These are phyloP conservation scores for Crassisporium funariophilum DNA, from an alignment of 768 basidiomycete species.

Conservation along the genomic window DNA sequence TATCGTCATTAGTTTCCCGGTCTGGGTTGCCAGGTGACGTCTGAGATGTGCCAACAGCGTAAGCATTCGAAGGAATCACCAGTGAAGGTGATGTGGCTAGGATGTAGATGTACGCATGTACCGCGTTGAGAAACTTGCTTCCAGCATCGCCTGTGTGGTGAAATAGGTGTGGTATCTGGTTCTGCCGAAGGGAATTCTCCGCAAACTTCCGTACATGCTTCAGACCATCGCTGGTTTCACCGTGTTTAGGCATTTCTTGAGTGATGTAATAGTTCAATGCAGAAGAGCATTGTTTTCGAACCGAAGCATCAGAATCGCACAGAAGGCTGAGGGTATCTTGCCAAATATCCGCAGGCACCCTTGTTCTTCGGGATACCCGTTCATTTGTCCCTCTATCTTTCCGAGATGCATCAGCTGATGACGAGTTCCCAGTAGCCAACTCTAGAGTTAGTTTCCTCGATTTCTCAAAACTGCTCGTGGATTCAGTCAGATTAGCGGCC, in stretches of 20 bases:
- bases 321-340: conserved; percentile 86
- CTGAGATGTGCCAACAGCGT: conserved; percentile 29
- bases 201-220: conserved; percentile 46
- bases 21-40: conserved; percentile 23
- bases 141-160: conserved; percentile 60
- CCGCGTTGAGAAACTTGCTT: conserved; percentile 74
- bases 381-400: conserved; percentile 30
- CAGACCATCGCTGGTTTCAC: conserved; percentile 50
- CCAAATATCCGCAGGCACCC: conserved; percentile 83
- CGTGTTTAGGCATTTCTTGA: conserved; percentile 70
- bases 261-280: conserved; percentile 76
- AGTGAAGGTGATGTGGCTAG: conserved; percentile 73
- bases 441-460: conserved; percentile 6
- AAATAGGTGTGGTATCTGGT: conserved; percentile 39
- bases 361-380: conserved; percentile 57
- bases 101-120: conserved; percentile 80
- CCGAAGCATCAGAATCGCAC: conserved; percentile 76
- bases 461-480: conserved; percentile 12
- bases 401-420: conserved; percentile 27
- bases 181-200: conserved; percentile 54
- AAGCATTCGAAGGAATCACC: conserved; percentile 42
- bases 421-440: not conserved
- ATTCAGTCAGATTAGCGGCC: conserved; percentile 56
- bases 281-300: conserved; percentile 76
- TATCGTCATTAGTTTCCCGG: conserved; percentile 8